Percentiles rank a stretch among this genome's conserved stretches.
These are phyloP conservation scores for Paraurostyla sp. DNA, from an alignment of 73 alveolate species.

Conservation along the genomic window DNA sequence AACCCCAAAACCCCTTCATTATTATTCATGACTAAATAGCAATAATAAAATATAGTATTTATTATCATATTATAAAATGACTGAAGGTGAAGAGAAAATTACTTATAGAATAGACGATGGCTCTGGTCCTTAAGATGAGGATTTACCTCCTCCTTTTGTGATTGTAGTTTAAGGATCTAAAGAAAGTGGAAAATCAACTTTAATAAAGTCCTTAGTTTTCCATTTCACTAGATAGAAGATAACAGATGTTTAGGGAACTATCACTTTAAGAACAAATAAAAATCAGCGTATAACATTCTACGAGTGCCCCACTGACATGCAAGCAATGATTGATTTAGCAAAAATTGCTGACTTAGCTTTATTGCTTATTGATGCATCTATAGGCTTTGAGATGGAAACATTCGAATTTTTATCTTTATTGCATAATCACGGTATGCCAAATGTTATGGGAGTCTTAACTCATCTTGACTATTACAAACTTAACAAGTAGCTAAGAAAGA, in stretches of 20 bases:
- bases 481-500: slow-evolving; percentile 98
- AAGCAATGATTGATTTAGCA: slow-evolving; percentile 98
- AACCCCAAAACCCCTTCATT: too few species aligned
- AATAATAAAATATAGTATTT: too few species aligned
- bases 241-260: slow-evolving; percentile 91
- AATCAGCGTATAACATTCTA: slow-evolving; percentile 95
- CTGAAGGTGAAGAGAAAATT: slow-evolving; percentile 15
- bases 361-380: slow-evolving; percentile 97
- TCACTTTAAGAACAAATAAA: slow-evolving; percentile 93
- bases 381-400: slow-evolving; percentile 99
- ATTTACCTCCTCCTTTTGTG: slow-evolving; percentile 84
- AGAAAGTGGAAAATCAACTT: slow-evolving; percentile 98
- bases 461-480: slow-evolving; percentile 99
- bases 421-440: slow-evolving; percentile 98
- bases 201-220: slow-evolving; percentile 97
- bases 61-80: slow-evolving; percentile 21
- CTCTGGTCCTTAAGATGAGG: neutral
- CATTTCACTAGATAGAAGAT: slow-evolving; percentile 95
- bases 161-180: slow-evolving; percentile 93
- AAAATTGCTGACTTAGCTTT: slow-evolving; percentile 98
- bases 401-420: slow-evolving; percentile 97
- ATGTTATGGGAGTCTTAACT: slow-evolving; percentile 98
- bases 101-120: slow-evolving; percentile 9
- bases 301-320: slow-evolving; percentile 99
- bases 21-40: too few species aligned